phyloP scores from a whole-genome alignment of 2,329 filamentous ascomycete species.

The Aspergillus sp. region DNA sequence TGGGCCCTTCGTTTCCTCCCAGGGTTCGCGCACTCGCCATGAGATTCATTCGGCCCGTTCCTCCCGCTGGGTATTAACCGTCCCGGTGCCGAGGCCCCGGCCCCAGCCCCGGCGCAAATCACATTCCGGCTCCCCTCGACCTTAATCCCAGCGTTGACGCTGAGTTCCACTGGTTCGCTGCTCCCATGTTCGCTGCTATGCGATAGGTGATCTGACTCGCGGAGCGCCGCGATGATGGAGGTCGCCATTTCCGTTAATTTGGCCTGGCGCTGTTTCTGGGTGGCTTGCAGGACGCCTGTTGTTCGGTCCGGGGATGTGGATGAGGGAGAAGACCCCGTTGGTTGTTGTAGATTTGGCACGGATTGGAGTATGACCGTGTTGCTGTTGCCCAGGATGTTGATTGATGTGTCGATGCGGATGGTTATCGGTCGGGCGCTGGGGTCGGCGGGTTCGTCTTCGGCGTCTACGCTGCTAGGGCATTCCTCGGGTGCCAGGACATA shows the following conservation, averaged over 20 bases:
- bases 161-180: constrained; percentile 12
- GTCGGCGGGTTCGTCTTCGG: constrained; percentile 7
- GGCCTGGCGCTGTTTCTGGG: constrained; percentile 13
- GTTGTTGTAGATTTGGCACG: constrained; percentile 1
- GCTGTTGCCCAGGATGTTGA: constrained; percentile 23
- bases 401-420: constrained; percentile 28
- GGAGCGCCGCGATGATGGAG: constrained; percentile 14
- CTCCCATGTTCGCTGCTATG: constrained; percentile 5
- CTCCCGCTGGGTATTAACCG: background rate
- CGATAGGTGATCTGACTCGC: constrained; percentile 9
- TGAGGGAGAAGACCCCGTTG: constrained; percentile 2
- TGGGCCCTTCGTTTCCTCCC: constrained; percentile 12
- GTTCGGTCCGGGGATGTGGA: constrained; percentile 1
- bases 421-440: constrained; percentile 12
- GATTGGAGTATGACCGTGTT: constrained; percentile 23
- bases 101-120: constrained; percentile 12
- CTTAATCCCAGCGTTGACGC: constrained; percentile 20
- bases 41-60: background rate
- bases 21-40: background rate
- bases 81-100: background rate
- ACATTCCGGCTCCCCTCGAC: constrained; percentile 20
- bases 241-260: constrained; percentile 18
- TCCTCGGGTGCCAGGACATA: constrained; percentile 9
- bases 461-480: constrained; percentile 4
- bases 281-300: constrained; percentile 4